Evolutionary conservation across 2,329 filamentous ascomycete species (phyloP), one percentile per base, ranked within the genome.

Genomic region (Aspergillus fijiensis): DNA sequence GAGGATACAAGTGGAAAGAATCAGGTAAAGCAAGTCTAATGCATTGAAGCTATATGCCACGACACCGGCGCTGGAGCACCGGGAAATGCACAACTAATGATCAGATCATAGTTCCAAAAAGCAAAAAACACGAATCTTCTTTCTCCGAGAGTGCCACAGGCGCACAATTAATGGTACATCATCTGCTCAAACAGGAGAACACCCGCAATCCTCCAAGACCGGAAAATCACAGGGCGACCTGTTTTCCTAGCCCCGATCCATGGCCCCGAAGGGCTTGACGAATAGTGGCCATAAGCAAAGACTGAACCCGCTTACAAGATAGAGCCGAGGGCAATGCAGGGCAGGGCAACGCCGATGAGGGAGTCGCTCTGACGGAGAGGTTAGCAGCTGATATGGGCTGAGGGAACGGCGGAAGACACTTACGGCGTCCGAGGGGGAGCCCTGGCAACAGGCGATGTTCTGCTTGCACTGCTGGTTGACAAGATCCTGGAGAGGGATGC

Each of bases 371-470:
- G 35, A 11, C 12, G 3, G 6, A 2, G 2, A 5, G 25, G 60
- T 67, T 63, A 64, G 62, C 3, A 10, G 9, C 35, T 49, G 10
- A 5, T 1, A 16, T 12, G 0, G 6, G 23, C 3, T 5, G 2
- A 4, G 1, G 4, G 4, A 16, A 31, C 35, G 6, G 12, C 11
- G 1, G 0, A 2, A 4, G 5, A 21, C 47, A 70, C 72, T 65
- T 45, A 73, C 70, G 63, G 73, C 71, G 55, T 62, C 61, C 66
- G 69, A 67, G 27, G 67, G 65, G 57, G 72, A 71, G 65, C 71
- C 69, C 74, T 76, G 73, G 72, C 74, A 76, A 61, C 74, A 76
- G 55, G 74, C 72, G 66, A 76, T 75, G 72, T 76, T 76, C 68
- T 74, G 70, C 71, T 76, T 71, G 74, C 74, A 76, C 66, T 75